These are phyloP conservation scores for Talaromyces sp. DNA, from an alignment of 2,329 filamentous ascomycete genomes.

Conservation along the genomic window DNA sequence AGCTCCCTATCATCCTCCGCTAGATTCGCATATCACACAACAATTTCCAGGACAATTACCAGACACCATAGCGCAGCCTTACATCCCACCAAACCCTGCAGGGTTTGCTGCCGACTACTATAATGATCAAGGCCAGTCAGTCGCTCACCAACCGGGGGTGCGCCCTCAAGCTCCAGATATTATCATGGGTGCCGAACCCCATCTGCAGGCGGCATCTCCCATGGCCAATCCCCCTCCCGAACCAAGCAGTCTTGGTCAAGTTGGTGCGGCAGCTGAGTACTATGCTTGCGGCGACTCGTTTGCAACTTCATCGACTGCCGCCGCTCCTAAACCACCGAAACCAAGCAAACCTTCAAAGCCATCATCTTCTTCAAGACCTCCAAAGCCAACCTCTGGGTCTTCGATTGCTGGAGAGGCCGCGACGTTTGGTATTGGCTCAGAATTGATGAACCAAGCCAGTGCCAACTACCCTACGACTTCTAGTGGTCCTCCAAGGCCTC, in stretches of 20 bases:
- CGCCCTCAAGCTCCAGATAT: conserved; percentile 52
- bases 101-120: conserved; percentile 62
- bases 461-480: conserved; percentile 23
- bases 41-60: conserved; percentile 56
- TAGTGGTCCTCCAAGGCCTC: conserved; percentile 19
- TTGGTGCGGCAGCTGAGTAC: conserved; percentile 56
- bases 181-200: conserved; percentile 54
- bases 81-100: conserved; percentile 45
- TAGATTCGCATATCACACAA: conserved; percentile 50
- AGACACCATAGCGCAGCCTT: conserved; percentile 42
- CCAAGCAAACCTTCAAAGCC: conserved; percentile 32
- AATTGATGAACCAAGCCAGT: conserved; percentile 24
- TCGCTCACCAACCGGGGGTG: conserved; percentile 58
- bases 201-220: conserved; percentile 53
- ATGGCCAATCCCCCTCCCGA: conserved; percentile 55
- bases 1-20: conserved; percentile 27
- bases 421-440: conserved; percentile 42
- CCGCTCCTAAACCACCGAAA: conserved; percentile 29
- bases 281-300: conserved; percentile 35
- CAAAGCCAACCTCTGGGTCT: conserved; percentile 8
- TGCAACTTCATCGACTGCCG: conserved; percentile 20
- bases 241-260: conserved; percentile 50
- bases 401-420: conserved; percentile 29
- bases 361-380: conserved; percentile 12
- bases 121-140: conserved; percentile 59